phyloP scores from a whole-genome alignment of 805 yeast genomes.

The Wickerhamomyces queroliae region DNA sequence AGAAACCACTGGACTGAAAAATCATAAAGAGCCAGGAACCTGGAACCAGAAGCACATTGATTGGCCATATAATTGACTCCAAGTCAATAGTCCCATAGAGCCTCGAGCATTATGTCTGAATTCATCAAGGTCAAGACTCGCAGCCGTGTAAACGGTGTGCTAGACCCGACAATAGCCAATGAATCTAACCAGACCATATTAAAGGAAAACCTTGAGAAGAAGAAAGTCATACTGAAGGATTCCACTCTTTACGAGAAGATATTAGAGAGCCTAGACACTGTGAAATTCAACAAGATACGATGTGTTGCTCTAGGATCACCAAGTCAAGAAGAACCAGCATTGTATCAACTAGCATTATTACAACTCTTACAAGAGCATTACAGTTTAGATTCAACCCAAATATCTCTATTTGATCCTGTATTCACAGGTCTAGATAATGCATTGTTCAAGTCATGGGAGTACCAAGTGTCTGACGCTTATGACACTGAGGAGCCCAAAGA shows the following conservation, averaged over 20 bases:
- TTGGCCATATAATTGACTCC: too few species aligned
- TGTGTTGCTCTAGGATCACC: constrained; percentile 75
- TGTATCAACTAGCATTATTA: constrained; percentile 61
- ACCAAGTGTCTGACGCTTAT: constrained; percentile 11
- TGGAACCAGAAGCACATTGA: neutral
- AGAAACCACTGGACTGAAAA: neutral
- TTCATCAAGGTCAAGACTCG: constrained; percentile 4
- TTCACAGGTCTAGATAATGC: constrained; percentile 41
- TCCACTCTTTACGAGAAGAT: constrained; percentile 26
- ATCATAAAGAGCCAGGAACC: too few species aligned
- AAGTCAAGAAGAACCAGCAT: constrained; percentile 48
- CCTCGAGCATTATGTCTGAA: neutral
- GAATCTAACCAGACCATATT: constrained; percentile 1
- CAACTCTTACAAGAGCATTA: constrained; percentile 30
- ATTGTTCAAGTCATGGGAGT: constrained; percentile 24
- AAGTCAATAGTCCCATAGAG: too few species aligned
- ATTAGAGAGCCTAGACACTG: constrained; percentile 8
- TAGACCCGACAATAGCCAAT: neutral
- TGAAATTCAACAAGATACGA: constrained; percentile 32
- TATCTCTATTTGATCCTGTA: constrained; percentile 63
- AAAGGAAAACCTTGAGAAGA: constrained; percentile 10
- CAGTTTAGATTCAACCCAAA: constrained; percentile 11
- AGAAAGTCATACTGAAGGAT: constrained; percentile 15
- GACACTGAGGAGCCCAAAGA: constrained; percentile 1
- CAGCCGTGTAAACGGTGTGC: neutral